Conservation (phyloP, 129 eudicot genomes). For the Escallonia rubra region DNA sequence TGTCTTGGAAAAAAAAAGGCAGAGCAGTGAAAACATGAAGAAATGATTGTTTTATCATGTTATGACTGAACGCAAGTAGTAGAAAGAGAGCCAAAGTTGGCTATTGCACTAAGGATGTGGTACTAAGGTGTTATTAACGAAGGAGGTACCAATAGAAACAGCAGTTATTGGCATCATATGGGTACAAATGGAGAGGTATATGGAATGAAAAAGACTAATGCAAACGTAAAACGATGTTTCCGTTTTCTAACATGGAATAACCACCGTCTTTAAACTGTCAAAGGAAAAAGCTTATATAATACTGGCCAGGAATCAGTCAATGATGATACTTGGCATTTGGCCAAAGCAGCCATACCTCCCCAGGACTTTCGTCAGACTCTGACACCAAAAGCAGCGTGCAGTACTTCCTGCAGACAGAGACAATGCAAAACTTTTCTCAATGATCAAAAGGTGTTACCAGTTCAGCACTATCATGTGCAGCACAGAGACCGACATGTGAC, state of each 20-base stretch:
- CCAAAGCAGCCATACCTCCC: conserved; percentile 44
- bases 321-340: too few relatives aligned
- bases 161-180: neutral
- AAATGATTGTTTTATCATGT: too few relatives aligned
- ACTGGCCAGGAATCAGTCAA: neutral
- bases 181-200: neutral
- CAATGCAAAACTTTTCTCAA: neutral
- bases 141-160: neutral
- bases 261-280: neutral
- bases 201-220: neutral
- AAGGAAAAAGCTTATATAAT: neutral
- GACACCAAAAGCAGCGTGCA: conserved; percentile 59
- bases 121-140: too few relatives aligned
- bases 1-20: too few relatives aligned
- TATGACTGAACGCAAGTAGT: too few relatives aligned
- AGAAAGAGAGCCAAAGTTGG: too few relatives aligned
- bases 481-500: too few relatives aligned
- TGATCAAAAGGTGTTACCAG: too few relatives aligned
- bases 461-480: too few relatives aligned
- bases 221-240: neutral
- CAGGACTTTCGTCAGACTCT: conserved; percentile 31
- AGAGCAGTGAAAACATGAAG: too few relatives aligned
- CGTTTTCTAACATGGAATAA: neutral
- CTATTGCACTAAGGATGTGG: too few relatives aligned
- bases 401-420: conserved; percentile 52